Base-by-base conservation (phyloP, 176 grass and related monocot genomes). In the Musa itinerans region DNA sequence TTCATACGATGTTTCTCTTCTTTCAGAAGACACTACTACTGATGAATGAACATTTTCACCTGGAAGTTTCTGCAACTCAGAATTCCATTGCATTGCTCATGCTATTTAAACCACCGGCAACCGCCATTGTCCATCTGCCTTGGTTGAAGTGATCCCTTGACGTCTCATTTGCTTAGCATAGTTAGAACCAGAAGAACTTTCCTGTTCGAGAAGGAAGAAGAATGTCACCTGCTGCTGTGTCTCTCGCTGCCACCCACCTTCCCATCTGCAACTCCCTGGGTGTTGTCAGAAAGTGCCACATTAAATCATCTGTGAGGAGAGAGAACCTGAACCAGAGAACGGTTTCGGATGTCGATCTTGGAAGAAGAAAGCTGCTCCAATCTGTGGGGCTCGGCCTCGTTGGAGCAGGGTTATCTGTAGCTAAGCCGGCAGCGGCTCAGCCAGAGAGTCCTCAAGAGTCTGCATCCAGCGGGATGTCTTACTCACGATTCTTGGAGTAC, bases 401-500 rank as follows among this genome's bases (percentile, higher is more conserved):
- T 26, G 79, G 69, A 7, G 68, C 74, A 4, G 27, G 63, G 23
- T 7, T 76, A 9, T 66, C 54, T 53, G 54, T 24, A 5, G 19
- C 34, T 4, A 68, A 69, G 26, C 76, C 83, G 0, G 62, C n/a
- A 2, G 68, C 74, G 13, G 87, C 87, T 17, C 76, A 83, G 71
- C 84, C 80, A 10, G 75, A 82, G 34, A 73, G 69, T 20, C 64
- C 58, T 65, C 76, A 78, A 25, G 93, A 92, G 20, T 76, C 59
- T 17, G 53, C 71, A 23, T 96, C 87, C 43, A 96, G 61, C 74
- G 65, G 83, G 54, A 80, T 88, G 87, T 96, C 87, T 9, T 96
- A 96, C 73, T 81, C 89, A 10, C 63, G 87, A 59, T 90, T 96
- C 82, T 76, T 90, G 2, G 79, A 92, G 19, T 88, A 92, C 89